Evolutionary conservation across 2,329 filamentous ascomycete genomes (phyloP).

Genomic region (Rhynchosporium graminicola): DNA sequence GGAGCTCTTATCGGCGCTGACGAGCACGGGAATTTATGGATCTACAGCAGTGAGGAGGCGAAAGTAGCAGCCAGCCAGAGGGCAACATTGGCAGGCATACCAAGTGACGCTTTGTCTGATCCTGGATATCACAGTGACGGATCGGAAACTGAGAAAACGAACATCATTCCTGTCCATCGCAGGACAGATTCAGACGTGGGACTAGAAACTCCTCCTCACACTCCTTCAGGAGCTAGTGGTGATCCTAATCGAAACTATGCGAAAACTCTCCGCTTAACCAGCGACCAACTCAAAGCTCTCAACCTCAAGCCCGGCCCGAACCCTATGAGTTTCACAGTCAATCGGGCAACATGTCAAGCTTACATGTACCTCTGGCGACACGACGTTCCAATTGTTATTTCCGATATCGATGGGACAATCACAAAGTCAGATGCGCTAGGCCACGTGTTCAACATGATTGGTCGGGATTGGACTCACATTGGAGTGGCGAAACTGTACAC

Average conservation of each 20-base stretch:
- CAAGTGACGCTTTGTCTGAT: conserved; percentile 76
- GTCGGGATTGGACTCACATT: conserved; percentile 95
- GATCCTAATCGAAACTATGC: conserved; percentile 87
- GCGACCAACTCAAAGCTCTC: conserved; percentile 88
- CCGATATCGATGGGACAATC: conserved; percentile 97
- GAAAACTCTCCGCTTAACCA: conserved; percentile 92
- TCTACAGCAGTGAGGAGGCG: conserved; percentile 96
- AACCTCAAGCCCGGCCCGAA: conserved; percentile 85
- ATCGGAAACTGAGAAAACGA: conserved; percentile 62
- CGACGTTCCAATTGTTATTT: conserved; percentile 92
- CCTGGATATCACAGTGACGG: conserved; percentile 90
- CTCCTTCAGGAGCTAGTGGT: conserved; percentile 63
- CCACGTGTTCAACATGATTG: conserved; percentile 94
- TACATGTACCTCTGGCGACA: conserved; percentile 94
- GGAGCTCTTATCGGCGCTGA: conserved; percentile 93
- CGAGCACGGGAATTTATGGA: conserved; percentile 97
- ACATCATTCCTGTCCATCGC: conserved; percentile 52
- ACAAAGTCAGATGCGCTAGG: conserved; percentile 96
- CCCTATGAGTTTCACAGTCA: conserved; percentile 93
- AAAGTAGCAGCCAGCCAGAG: conserved; percentile 82
- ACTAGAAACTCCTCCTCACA: conserved; percentile 65
- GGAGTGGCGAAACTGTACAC: conserved; percentile 97
- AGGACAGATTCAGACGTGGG: conserved; percentile 66
- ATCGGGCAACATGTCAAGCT: conserved; percentile 86
- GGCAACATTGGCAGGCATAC: conserved; percentile 49